Percentiles rank a stretch among this genome's conserved stretches.
Evolutionary conservation across 495 filamentous ascomycete genomes (phyloP).

Genomic region (Aspergillus affinis): DNA sequence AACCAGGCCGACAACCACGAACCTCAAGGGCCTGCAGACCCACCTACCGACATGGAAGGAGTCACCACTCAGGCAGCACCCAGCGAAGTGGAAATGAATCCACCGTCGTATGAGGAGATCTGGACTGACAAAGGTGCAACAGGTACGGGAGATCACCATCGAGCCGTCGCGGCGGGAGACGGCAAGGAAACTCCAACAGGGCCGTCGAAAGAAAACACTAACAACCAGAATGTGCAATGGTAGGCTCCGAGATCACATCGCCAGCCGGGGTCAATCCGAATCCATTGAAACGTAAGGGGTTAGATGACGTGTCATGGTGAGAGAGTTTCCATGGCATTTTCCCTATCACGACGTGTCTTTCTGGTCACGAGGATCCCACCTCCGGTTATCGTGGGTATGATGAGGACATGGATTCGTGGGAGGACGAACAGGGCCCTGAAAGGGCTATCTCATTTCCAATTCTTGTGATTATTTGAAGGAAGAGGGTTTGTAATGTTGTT

Average conservation of each 20-base stretch:
- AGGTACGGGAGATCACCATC: conserved; percentile 33
- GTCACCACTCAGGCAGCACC: conserved; percentile 15
- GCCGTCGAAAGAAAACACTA: conserved; percentile 20
- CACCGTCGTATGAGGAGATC: conserved; percentile 33
- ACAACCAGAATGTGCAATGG: conserved; percentile 28
- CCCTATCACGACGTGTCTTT: not conserved
- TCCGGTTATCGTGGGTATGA: not conserved
- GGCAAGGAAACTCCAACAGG: conserved; percentile 11
- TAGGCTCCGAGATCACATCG: conserved; percentile 26
- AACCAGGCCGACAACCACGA: conserved; percentile 15
- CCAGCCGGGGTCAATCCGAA: conserved; percentile 19
- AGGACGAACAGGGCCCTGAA: not conserved
- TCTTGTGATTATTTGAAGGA: not conserved
- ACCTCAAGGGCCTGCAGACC: conserved; percentile 6
- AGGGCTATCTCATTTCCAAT: not conserved
- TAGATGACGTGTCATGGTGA: conserved; percentile 19
- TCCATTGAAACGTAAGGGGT: conserved; percentile 38
- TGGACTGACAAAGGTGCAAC: conserved; percentile 18
- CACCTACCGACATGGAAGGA: conserved; percentile 22
- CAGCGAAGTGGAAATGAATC: conserved; percentile 27
- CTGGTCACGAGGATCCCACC: not conserved
- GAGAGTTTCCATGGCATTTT: not conserved
- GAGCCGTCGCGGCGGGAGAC: conserved; percentile 5
- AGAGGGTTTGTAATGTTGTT: not conserved
- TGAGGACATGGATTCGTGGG: not conserved